Evolutionary conservation across 164 flowering plant species (phyloP).

Genomic region (Berberis vulgaris): DNA sequence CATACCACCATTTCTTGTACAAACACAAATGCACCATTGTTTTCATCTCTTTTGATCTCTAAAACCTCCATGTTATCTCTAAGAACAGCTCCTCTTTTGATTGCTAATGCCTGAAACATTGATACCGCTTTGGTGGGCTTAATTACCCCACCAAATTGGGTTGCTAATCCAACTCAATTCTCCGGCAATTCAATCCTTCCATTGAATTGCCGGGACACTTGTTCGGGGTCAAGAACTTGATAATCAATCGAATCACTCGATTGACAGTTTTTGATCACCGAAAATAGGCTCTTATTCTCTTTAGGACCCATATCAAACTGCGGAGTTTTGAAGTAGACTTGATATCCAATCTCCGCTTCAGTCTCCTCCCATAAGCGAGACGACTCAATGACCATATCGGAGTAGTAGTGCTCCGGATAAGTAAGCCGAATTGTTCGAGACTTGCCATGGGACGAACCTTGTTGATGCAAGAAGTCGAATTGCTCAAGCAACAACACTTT

Average conservation of each 20-base stretch:
- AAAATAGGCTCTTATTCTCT: slow-evolving; percentile 27
- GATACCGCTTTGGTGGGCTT: slow-evolving; percentile 91
- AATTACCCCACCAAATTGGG: slow-evolving; percentile 62
- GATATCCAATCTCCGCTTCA: slow-evolving; percentile 58
- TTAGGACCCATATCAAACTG: slow-evolving; percentile 74
- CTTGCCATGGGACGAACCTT: slow-evolving; percentile 97
- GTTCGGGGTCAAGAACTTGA: slow-evolving; percentile 24
- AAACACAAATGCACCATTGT: slow-evolving; percentile 31
- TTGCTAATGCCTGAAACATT: slow-evolving; percentile 79
- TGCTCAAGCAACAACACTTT: slow-evolving; percentile 71
- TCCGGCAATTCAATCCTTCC: slow-evolving; percentile 55
- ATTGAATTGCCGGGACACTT: slow-evolving; percentile 32
- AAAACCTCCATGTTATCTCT: slow-evolving; percentile 52
- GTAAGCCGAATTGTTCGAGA: slow-evolving; percentile 84
- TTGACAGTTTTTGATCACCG: slow-evolving; percentile 39
- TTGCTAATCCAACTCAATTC: slow-evolving; percentile 52
- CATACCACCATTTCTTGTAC: slow-evolving; percentile 22
- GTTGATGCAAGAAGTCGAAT: slow-evolving; percentile 86
- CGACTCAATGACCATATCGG: slow-evolving; percentile 51
- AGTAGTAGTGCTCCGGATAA: slow-evolving; percentile 85
- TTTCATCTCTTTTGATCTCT: slow-evolving; percentile 23
- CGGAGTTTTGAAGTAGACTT: slow-evolving; percentile 42
- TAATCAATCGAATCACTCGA: slow-evolving; percentile 21
- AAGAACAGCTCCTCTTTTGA: slow-evolving; percentile 44
- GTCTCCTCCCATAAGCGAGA: slow-evolving; percentile 59